phyloP scores from a whole-genome alignment of 257 asterid species.

The Nemophila menziesii region DNA sequence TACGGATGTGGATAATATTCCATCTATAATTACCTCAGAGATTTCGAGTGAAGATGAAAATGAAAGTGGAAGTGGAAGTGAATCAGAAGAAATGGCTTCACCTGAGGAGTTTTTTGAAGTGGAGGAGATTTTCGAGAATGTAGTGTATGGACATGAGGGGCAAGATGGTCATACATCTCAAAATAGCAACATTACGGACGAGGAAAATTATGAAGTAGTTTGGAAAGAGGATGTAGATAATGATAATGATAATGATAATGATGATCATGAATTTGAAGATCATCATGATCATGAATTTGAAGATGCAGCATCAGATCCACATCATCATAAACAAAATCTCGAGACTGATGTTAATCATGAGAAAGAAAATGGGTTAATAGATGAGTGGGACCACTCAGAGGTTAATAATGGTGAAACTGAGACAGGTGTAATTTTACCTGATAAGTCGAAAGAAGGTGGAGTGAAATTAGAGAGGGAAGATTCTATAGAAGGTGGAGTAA shows the following conservation, averaged over 20 bases:
- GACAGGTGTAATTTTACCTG: slow-evolving; percentile 14
- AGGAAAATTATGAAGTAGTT: slow-evolving; percentile 30
- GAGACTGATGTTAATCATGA: slow-evolving; percentile 16
- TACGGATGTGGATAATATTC: slow-evolving; percentile 72
- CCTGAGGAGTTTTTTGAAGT: slow-evolving; percentile 94
- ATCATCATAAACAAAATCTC: slow-evolving; percentile 26
- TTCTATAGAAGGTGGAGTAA: slow-evolving; percentile 28
- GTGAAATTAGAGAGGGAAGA: slow-evolving; percentile 29
- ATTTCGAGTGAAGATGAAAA: slow-evolving; percentile 50
- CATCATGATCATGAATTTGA: slow-evolving; percentile 60
- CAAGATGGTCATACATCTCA: slow-evolving; percentile 35
- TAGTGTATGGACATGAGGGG: slow-evolving; percentile 49
- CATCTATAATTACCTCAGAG: slow-evolving; percentile 37
- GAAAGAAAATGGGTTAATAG: slow-evolving; percentile 15
- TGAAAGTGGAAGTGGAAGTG: no score
- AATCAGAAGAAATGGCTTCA: slow-evolving; percentile 53
- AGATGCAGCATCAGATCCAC: slow-evolving; percentile 80
- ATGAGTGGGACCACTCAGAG: slow-evolving; percentile 20
- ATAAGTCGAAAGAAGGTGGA: slow-evolving; percentile 34
- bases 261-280: no score
- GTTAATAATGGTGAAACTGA: slow-evolving; percentile 20
- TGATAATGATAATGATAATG: no score
- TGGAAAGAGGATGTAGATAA: no score
- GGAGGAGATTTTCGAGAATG: slow-evolving; percentile 85
- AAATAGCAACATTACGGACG: slow-evolving; percentile 28